Evolutionary conservation across 2,329 filamentous ascomycete genomes (phyloP), one percentile per base, ranked within the genome.

Genomic region (Penicillium brasilianum): DNA sequence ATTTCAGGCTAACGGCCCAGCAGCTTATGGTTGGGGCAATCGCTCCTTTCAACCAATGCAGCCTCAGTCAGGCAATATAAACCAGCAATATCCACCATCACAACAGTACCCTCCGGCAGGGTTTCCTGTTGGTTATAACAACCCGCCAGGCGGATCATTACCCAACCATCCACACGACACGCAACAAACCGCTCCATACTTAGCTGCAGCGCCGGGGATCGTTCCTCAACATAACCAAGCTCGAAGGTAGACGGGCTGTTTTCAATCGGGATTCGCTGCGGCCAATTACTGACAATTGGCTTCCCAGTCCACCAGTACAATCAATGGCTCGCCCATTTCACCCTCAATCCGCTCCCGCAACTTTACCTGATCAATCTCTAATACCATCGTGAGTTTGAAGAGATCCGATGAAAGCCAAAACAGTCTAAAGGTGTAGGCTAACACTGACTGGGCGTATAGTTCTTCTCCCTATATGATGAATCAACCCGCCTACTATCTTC

Each of bases 401-500:
- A n/a, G 0, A n/a, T 30, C 14, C 11, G 41, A n/a, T n/a, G n/a
- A 28, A 22, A n/a, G 18, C 6, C 9, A 16, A n/a, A 30, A 4
- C 25, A 20, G 25, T 11, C 5, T 20, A 14, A 6, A n/a, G 11
- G 3, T 34, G 10, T 22, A 20, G 18, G 13, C 34, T 5, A 4
- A 34, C 14, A 10, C 30, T 50, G 48, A 50, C 28, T 7, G 9
- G 9, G 4, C n/a, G 14, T 34, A 28, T 41, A 77, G 74, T 2
- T 66, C 74, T n/a, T 62, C 71, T 9, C 66, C 72, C 20, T 77
- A 76, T 65, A 62, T 76, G 55, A 69, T 74, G 43, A 74, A 70
- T 18, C 76, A 75, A 61, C 65, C 69, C 22, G 66, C 70, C 11
- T 78, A 77, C 56, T 76, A 77, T 49, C 67, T 76, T 22, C 65